A percentile compares a stretch with the other conserved stretches of the same genome.
Evolutionary conservation across 257 asterid genomes (phyloP).

Genomic region (Apocynum venetum): DNA sequence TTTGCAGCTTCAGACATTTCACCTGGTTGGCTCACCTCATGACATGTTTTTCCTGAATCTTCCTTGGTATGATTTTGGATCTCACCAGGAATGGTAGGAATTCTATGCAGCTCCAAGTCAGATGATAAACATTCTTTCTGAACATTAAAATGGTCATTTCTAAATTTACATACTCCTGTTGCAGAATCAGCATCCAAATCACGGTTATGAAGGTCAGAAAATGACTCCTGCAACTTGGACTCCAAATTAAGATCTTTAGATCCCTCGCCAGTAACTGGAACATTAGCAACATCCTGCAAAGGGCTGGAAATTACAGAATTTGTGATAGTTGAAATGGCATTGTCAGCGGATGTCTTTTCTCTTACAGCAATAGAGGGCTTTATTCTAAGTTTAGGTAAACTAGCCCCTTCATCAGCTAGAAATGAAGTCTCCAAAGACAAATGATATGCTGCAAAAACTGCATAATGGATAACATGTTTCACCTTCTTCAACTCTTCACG

Average conservation of each 20-base stretch:
- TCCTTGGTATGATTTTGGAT: constrained; percentile 9
- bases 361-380: constrained; percentile 27
- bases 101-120: constrained; percentile 19
- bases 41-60: constrained; percentile 20
- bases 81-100: constrained; percentile 12
- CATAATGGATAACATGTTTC: constrained; percentile 70
- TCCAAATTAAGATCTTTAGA: constrained; percentile 43
- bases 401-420: constrained; percentile 95
- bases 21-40: constrained; percentile 35
- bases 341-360: constrained; percentile 35
- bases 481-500: constrained; percentile 80
- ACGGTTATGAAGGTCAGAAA: constrained; percentile 36
- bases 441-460: constrained; percentile 96
- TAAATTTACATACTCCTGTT: constrained; percentile 34
- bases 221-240: constrained; percentile 44
- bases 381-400: constrained; percentile 49
- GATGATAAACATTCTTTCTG: constrained; percentile 35
- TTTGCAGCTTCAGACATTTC: constrained; percentile 34
- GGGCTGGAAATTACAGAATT: constrained; percentile 21
- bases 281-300: constrained; percentile 24
- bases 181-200: constrained; percentile 30
- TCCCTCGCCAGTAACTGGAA: constrained; percentile 25
- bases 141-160: constrained; percentile 37
- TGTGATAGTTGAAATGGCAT: constrained; percentile 27
- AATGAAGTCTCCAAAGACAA: constrained; percentile 83